phyloP scores from a whole-genome alignment of 2,329 filamentous ascomycete species.

The Monilinia fructicola region DNA sequence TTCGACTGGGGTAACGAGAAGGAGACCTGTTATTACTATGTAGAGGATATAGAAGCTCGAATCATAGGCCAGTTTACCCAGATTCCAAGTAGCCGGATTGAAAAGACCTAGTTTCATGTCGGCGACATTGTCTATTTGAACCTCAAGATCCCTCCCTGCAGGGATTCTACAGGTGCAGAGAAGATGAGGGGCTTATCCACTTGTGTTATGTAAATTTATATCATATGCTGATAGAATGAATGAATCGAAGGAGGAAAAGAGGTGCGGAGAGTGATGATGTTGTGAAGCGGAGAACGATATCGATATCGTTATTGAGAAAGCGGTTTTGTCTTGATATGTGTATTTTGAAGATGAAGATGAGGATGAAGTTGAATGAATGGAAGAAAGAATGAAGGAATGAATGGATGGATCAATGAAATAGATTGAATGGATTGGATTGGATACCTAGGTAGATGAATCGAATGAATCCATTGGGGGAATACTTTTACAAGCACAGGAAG shows the following conservation, averaged over 20 bases:
- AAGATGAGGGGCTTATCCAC: slow-evolving; percentile 18
- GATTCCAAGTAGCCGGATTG: slow-evolving; percentile 13
- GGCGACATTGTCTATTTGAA: slow-evolving; percentile 20
- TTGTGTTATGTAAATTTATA: slow-evolving; percentile 1
- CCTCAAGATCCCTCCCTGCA: slow-evolving; percentile 25
- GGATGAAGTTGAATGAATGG: background rate
- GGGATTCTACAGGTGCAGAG: background rate
- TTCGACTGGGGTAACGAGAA: slow-evolving; percentile 79
- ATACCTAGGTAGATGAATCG: background rate
- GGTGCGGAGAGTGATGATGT: background rate
- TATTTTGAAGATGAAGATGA: background rate
- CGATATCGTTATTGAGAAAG: background rate
- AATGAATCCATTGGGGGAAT: too few relatives aligned
- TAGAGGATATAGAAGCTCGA: slow-evolving; percentile 16
- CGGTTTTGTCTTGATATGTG: background rate
- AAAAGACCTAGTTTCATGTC: slow-evolving; percentile 14
- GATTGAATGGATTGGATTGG: background rate
- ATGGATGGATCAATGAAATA: background rate
- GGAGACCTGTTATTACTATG: slow-evolving; percentile 67
- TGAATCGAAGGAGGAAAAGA: background rate
- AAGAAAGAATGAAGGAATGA: background rate
- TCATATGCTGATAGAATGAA: background rate
- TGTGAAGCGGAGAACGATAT: background rate
- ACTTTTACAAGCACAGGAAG: too few relatives aligned
- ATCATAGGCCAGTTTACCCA: slow-evolving; percentile 3